phyloP scores from a whole-genome alignment of 1,139 yeast species.

The Debaryomyces coudertii region DNA sequence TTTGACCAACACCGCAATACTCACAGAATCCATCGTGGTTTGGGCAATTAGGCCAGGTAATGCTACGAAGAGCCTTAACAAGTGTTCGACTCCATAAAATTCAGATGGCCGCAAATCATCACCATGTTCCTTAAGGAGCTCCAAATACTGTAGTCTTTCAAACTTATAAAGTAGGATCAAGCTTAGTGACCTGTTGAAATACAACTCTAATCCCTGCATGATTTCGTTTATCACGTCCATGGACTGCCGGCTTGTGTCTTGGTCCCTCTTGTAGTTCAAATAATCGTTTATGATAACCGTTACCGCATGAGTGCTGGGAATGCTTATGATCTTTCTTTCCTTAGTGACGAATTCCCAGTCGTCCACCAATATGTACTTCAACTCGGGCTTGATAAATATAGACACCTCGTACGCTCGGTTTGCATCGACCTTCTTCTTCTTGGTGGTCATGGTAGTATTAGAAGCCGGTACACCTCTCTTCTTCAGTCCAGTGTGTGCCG shows the following conservation, averaged over 20 bases:
- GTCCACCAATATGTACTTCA: constrained; percentile 76
- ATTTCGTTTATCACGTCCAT: constrained; percentile 66
- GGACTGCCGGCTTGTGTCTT: constrained; percentile 30
- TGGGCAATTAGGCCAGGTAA: constrained; percentile 81
- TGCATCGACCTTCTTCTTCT: constrained; percentile 18
- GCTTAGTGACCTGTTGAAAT: constrained; percentile 78
- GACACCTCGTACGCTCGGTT: constrained; percentile 41
- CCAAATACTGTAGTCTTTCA: constrained; percentile 80
- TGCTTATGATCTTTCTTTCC: constrained; percentile 64
- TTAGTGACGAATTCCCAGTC: constrained; percentile 94
- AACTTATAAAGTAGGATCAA: constrained; percentile 75
- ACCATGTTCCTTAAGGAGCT: constrained; percentile 39
- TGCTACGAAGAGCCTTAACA: constrained; percentile 71
- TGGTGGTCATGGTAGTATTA: constrained; percentile 5
- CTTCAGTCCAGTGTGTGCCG: not conserved
- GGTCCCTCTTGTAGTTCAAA: constrained; percentile 31
- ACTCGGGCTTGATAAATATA: constrained; percentile 60
- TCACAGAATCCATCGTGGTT: constrained; percentile 79
- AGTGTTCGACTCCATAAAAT: constrained; percentile 78
- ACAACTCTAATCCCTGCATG: constrained; percentile 66
- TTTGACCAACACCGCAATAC: constrained; percentile 52
- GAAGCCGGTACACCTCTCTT: constrained; percentile 5
- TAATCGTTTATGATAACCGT: constrained; percentile 55
- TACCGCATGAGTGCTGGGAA: constrained; percentile 62
- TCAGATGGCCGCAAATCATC: constrained; percentile 35